Base-by-base conservation (phyloP, 176 grass and related monocot species). In the Aegilops tauschii region DNA sequence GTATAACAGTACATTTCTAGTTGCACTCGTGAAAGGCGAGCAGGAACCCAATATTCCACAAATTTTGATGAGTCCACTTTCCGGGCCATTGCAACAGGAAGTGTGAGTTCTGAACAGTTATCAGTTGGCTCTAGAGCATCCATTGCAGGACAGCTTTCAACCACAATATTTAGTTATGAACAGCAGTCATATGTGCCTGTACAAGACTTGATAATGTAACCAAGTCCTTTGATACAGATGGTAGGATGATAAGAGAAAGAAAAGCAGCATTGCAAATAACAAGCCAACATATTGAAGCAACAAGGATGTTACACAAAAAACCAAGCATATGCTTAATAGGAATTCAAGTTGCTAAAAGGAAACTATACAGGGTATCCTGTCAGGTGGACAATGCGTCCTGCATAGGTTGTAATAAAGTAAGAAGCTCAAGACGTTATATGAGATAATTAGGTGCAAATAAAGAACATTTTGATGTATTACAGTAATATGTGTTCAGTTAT, bases 31-130 rank as follows among this genome's bases (percentile, higher is more conserved):
- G 93, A 94, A 89, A 98, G 87, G 56, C 17, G 30, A 86, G 69
- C 86, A 86, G 96, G 96, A 80, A 98, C 90, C 93, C 96, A 98
- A 18, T 98, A 92, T 76, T 98, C 96, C 40, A 79, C 52, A 86
- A 98, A 81, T 77, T 94, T 98, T 78, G 86, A 91, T 42, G 93
- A 88, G 32, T 92, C 93, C 40, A 74, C 36, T 89, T 92, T 95
- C 47, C 76, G 81, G 61, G 92, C 93, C 89, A 88, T 91, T 56
- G 88, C 91, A 83, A 95, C 49, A 72, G 88, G 77, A 61, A 6
- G 71, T 47, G 31, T 72, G 31, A 98, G 80, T 75, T 87, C 83
- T 84, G 75, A 79, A 87, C 21, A 31, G 20, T 44, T 20, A 73
- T n/a, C 36, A n/a, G 23, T 72, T 87, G 82, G 80, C 20, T 87